Evolutionary conservation across 768 basidiomycete genomes (phyloP).

Genomic region (Naganishia onofrii): DNA sequence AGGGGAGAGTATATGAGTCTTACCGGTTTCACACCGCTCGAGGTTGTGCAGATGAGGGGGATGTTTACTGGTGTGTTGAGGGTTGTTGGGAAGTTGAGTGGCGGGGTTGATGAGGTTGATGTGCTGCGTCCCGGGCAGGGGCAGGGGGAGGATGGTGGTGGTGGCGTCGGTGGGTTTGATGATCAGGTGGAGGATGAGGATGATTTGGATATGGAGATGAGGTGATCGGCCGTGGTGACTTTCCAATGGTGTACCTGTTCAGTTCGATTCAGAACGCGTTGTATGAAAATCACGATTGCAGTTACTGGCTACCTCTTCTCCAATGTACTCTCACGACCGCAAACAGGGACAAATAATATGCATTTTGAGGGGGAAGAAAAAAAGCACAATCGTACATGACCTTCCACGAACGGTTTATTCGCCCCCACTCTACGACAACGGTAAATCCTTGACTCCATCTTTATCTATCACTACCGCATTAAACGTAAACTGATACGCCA

Average conservation of each 20-base stretch:
- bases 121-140: too few relatives aligned
- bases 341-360: not conserved
- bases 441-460: conserved; percentile 59
- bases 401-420: too few relatives aligned
- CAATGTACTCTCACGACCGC: too few relatives aligned
- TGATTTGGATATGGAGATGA: conserved; percentile 7
- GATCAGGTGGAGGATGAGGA: not conserved
- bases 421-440: conserved; percentile 13
- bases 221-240: too few relatives aligned
- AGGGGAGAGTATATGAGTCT: conserved; percentile 30
- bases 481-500: conserved; percentile 61
- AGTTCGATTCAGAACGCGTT: not conserved
- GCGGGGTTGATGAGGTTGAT: not conserved
- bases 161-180: not conserved
- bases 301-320: too few relatives aligned
- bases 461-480: conserved; percentile 89
- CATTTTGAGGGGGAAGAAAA: too few relatives aligned
- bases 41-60: conserved; percentile 48
- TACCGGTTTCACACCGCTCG: conserved; percentile 48
- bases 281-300: not conserved
- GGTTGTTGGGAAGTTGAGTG: conserved; percentile 45
- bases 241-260: too few relatives aligned
- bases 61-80: conserved; percentile 50
- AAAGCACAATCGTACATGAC: too few relatives aligned
- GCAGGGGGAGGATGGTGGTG: not conserved